Conservation (phyloP, 345 rosid species). For the Melaleuca quinquenervia region DNA sequence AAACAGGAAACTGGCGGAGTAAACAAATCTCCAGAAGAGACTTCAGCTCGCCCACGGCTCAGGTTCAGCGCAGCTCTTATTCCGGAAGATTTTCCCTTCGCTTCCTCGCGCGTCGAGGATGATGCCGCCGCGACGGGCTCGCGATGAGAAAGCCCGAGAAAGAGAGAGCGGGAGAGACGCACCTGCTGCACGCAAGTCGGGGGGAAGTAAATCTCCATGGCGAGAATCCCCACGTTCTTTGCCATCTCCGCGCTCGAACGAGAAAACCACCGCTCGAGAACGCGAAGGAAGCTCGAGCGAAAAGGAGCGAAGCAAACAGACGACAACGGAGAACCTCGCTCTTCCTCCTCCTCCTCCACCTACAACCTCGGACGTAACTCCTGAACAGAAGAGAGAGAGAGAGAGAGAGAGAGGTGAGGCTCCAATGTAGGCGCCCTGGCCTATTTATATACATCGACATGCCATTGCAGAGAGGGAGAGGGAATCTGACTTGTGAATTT, state of each 20-base stretch:
- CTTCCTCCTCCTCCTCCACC: not conserved
- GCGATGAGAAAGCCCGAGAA: not conserved
- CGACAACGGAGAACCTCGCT: not conserved
- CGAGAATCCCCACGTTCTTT: constrained; percentile 90
- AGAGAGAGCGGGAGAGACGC: not conserved
- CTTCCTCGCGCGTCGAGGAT: too few species aligned
- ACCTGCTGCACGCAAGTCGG: constrained; percentile 92
- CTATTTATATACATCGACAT: not conserved
- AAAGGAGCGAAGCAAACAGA: not conserved
- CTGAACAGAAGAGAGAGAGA: not conserved
- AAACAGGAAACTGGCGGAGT: not conserved
- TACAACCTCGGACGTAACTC: not conserved
- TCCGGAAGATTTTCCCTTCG: not conserved
- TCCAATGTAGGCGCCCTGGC: not conserved
- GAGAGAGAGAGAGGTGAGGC: not conserved
- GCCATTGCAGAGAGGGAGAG: not conserved
- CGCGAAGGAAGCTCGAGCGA: not conserved
- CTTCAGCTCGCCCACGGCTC: not conserved
- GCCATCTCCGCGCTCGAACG: constrained; percentile 30
- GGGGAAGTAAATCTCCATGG: constrained; percentile 94
- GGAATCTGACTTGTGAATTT: not conserved
- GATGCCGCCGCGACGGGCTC: not conserved
- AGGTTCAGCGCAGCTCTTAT: not conserved
- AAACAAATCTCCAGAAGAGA: not conserved
- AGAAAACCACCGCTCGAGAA: not conserved